Percentiles rank a stretch among this genome's conserved stretches.
phyloP scores from a whole-genome alignment of 2,329 filamentous ascomycete species.

The Fusarium concolor region DNA sequence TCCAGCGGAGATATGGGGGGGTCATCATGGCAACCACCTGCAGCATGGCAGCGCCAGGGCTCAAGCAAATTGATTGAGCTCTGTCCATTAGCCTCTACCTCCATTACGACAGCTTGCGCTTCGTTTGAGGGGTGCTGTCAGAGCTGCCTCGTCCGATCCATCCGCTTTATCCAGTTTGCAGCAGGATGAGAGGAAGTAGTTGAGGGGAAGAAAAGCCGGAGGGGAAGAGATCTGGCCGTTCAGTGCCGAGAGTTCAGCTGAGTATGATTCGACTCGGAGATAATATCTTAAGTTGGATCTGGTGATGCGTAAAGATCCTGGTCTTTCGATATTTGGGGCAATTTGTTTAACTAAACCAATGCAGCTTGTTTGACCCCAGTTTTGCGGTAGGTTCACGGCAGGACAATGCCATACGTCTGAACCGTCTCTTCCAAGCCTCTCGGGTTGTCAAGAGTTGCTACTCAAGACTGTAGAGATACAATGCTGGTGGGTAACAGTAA shows the following conservation, averaged over 20 bases:
- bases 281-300: conserved; percentile 23
- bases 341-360: conserved; percentile 1
- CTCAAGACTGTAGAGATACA: conserved; percentile 8
- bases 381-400: neutral
- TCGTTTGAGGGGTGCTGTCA: conserved; percentile 38
- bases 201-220: neutral
- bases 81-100: conserved; percentile 43
- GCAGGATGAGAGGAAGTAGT: neutral
- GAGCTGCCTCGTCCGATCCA: conserved; percentile 38
- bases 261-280: conserved; percentile 14
- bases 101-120: conserved; percentile 44
- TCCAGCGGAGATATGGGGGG: conserved; percentile 35
- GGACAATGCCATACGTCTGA: neutral
- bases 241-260: neutral
- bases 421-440: neutral
- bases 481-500: conserved; percentile 15
- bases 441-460: neutral
- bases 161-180: conserved; percentile 29
- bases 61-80: conserved; percentile 42
- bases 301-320: conserved; percentile 22
- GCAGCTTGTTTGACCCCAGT: conserved; percentile 1
- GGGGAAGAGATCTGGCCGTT: neutral
- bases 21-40: conserved; percentile 40
- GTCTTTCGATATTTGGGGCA: neutral
- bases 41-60: conserved; percentile 37